Percentiles rank a stretch among this genome's conserved stretches.
Evolutionary conservation across 1,284 basidiomycete species (phyloP).

Genomic region (Microbotryum lychnidis-dioicae): DNA sequence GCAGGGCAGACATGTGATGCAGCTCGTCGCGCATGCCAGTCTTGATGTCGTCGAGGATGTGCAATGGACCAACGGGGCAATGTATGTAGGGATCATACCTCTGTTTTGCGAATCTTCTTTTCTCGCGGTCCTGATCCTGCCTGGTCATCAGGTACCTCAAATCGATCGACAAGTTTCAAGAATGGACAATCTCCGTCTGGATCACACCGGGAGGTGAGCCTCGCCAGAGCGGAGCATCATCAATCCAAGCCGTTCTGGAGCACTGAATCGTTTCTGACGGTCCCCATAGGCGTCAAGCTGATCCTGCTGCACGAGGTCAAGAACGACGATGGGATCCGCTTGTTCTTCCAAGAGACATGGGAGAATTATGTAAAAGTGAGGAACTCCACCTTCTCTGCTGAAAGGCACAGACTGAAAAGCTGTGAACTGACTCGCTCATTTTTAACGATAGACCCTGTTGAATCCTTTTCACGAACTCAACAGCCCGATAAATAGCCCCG

Average conservation of each 20-base stretch:
- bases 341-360: slow-evolving; percentile 88
- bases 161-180: slow-evolving; percentile 88
- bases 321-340: slow-evolving; percentile 88
- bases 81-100: slow-evolving; percentile 51
- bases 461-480: slow-evolving; percentile 91
- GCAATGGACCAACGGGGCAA: slow-evolving; percentile 70
- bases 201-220: slow-evolving; percentile 80
- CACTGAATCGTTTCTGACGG: slow-evolving; percentile 11
- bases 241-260: no score
- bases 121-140: neutral
- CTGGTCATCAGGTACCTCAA: slow-evolving; percentile 67
- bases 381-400: neutral
- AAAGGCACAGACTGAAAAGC: neutral
- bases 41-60: slow-evolving; percentile 85
- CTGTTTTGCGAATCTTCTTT: neutral
- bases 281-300: slow-evolving; percentile 72
- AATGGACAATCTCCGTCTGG: slow-evolving; percentile 92
- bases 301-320: slow-evolving; percentile 82
- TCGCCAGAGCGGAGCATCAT: slow-evolving; percentile 19
- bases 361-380: slow-evolving; percentile 86
- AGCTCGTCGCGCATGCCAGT: slow-evolving; percentile 92
- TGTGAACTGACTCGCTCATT: neutral
- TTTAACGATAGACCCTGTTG: slow-evolving; percentile 56
- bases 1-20: slow-evolving; percentile 64
- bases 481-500: slow-evolving; percentile 62